These are phyloP conservation scores for Agaricus subrufescens DNA, from an alignment of 768 basidiomycete genomes.

Conservation along the genomic window DNA sequence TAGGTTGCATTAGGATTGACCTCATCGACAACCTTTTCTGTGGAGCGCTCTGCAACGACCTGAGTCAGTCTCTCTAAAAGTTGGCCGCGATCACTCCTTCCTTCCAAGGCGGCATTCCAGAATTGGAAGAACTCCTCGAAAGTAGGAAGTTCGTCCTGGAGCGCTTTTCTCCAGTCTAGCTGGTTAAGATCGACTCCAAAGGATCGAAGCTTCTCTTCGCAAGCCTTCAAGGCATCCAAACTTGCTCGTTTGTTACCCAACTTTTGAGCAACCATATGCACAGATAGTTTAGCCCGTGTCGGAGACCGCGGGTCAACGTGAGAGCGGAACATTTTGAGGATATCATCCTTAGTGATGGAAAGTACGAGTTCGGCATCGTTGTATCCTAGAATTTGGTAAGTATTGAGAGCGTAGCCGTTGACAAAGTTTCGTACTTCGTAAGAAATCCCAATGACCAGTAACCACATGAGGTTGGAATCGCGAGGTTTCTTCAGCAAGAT, in stretches of 20 bases:
- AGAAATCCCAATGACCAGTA: constrained; percentile 83
- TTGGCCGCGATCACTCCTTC: constrained; percentile 34
- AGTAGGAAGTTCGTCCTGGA: constrained; percentile 54
- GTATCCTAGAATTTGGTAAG: constrained; percentile 42
- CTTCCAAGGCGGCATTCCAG: constrained; percentile 47
- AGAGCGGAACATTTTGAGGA: constrained; percentile 64
- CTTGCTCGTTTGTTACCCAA: constrained; percentile 59
- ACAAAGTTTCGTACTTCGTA: constrained; percentile 54
- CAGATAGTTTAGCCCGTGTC: constrained; percentile 76
- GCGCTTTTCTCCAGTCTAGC: constrained; percentile 43
- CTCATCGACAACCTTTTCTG: constrained; percentile 44
- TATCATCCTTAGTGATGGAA: constrained; percentile 67
- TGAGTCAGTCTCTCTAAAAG: constrained; percentile 53
- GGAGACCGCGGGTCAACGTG: constrained; percentile 67
- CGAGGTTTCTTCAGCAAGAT: constrained; percentile 74
- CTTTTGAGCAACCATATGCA: constrained; percentile 75
- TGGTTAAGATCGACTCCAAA: constrained; percentile 37
- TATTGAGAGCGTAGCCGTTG: background rate
- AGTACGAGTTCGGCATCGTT: constrained; percentile 67
- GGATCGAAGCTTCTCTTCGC: constrained; percentile 34
- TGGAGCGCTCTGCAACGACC: constrained; percentile 53
- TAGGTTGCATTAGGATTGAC: constrained; percentile 46
- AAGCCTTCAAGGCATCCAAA: constrained; percentile 54
- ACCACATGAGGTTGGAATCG: constrained; percentile 69
- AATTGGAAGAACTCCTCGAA: constrained; percentile 58